Base-by-base conservation (phyloP, 495 filamentous ascomycete species). In the Penicillium robsamsonii region DNA sequence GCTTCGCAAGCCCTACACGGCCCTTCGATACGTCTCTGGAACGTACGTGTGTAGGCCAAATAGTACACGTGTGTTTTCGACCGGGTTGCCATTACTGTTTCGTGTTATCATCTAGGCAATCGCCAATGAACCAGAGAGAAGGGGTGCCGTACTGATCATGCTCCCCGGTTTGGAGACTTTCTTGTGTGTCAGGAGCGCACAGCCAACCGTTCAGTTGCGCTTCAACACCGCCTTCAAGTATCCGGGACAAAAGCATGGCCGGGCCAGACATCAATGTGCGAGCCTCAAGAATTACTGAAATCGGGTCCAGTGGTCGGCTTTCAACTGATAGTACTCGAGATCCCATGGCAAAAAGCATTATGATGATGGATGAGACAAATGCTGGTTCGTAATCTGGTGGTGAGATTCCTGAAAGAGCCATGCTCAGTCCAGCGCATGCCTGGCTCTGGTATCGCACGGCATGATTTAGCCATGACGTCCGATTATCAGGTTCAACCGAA, bases 301-400 rank as follows among this genome's bases (percentile, higher is more conserved):
- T 35, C 4, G 72, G 70, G 33, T 74, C 67, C 29, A 59, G 59
- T 2, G 64, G 53, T 12, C 56, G 60, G 17, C 43, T 59, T 17
- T 74, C 67, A 11, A 54, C 38, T 5, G 72, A 74, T n/a, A 74
- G 61, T 17, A 64, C 69, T 11, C 70, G 68, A 22, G 70, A 69
- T 1, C 72, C 74, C 6, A 64, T 69, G 8, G 70, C 64, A 27
- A 66, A 74, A 8, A 76, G 43, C 61, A 76, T 67, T 37, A 75
- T 75, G 31, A 76, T 70, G 22, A 76, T 69, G 2, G 72, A 76
- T 6, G 70, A 66, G 18, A 75, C 62, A 50, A 76, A 76, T 2
- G 74, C 74, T 4, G 74, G 68, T 13, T 69, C 70, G 45, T 60
- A 66, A 15, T 66, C 63, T 29, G 65, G 60, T 0, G 65, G 46